These are phyloP conservation scores for Firmiana major DNA, from an alignment of 345 rosid species.

Conservation along the genomic window DNA sequence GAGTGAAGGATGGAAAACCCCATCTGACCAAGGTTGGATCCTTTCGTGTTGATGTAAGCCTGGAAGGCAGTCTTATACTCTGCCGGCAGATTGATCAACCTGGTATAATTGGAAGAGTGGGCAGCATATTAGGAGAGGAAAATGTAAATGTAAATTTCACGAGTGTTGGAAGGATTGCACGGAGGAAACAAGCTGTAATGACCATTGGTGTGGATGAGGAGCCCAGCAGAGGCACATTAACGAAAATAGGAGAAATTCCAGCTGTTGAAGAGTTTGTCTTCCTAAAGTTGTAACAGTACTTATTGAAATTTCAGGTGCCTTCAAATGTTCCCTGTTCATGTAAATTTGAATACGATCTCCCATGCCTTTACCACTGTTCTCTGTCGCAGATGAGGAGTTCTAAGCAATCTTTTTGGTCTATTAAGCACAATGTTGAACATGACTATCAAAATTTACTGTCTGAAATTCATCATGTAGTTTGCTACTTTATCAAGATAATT, in stretches of 20 bases:
- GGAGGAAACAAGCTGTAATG: conserved; percentile 62
- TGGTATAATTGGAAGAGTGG: conserved; percentile 65
- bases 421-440: background rate
- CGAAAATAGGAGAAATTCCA: conserved; percentile 46
- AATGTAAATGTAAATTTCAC: conserved; percentile 42
- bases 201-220: conserved; percentile 73
- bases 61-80: conserved; percentile 69
- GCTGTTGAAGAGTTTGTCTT: conserved; percentile 65
- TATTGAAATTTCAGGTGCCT: background rate
- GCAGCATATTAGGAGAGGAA: conserved; percentile 22
- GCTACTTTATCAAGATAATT: background rate
- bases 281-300: conserved; percentile 34
- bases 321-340: background rate
- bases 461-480: background rate
- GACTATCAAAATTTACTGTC: background rate
- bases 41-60: conserved; percentile 66
- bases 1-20: conserved; percentile 66
- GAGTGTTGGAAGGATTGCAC: conserved; percentile 62
- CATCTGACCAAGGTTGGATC: conserved; percentile 61
- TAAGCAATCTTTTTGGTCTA: too few relatives aligned
- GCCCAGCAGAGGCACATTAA: conserved; percentile 44
- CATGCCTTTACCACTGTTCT: background rate
- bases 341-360: background rate
- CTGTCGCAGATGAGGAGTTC: too few relatives aligned
- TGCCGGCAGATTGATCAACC: conserved; percentile 75